These are phyloP conservation scores for Podospora bellae-mahoneyi DNA, from an alignment of 495 filamentous ascomycete species.

Conservation along the genomic window DNA sequence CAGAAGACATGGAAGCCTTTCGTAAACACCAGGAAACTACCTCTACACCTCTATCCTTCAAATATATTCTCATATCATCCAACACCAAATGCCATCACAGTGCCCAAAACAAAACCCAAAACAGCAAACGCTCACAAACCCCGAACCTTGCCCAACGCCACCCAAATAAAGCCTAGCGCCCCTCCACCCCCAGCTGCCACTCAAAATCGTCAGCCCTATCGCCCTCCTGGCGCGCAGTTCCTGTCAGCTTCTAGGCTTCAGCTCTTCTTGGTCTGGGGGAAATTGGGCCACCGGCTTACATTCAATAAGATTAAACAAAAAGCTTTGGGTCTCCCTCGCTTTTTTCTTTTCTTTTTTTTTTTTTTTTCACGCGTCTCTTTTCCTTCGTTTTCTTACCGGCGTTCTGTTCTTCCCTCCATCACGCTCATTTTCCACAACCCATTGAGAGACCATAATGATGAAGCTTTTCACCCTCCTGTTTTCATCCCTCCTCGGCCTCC, in stretches of 20 bases:
- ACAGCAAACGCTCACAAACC: not conserved
- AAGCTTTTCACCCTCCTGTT: not conserved
- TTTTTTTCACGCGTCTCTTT: not conserved
- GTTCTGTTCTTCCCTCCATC: not conserved
- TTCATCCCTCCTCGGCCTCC: not conserved
- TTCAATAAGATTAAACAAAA: not conserved
- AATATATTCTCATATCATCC: not conserved
- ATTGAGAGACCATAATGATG: not conserved
- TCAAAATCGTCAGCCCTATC: not conserved
- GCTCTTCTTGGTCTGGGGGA: not conserved
- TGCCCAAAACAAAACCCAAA: not conserved
- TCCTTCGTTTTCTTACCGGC: not conserved
- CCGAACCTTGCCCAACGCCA: not conserved
- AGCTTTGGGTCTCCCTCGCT: not conserved
- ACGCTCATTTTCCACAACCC: not conserved
- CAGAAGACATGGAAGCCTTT: no score
- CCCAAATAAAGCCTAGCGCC: not conserved
- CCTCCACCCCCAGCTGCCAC: not conserved
- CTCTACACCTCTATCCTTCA: no score
- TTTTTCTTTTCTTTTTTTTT: not conserved
- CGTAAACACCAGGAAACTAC: no score
- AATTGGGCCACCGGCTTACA: not conserved
- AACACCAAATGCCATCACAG: not conserved
- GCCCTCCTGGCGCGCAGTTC: not conserved
- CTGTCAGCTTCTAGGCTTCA: not conserved